These are phyloP conservation scores for Saitozyma sp. DNA, from an alignment of 768 basidiomycete genomes.

Conservation along the genomic window DNA sequence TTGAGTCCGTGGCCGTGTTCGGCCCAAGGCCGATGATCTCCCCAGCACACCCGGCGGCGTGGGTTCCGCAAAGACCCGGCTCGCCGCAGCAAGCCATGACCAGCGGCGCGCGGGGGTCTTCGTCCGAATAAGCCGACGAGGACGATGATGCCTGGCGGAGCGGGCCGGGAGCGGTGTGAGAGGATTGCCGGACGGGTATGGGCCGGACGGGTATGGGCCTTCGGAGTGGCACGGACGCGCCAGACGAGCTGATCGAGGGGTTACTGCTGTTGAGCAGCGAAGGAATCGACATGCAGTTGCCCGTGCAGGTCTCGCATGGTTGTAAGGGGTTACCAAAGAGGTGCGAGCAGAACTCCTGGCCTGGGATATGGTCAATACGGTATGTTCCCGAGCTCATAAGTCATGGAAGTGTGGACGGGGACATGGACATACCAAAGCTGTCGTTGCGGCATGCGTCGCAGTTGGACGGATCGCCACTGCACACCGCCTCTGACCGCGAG, in stretches of 20 bases:
- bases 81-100: constrained; percentile 37
- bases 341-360: constrained; percentile 43
- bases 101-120: constrained; percentile 19
- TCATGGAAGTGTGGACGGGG: background rate
- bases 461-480: constrained; percentile 45
- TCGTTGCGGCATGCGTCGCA: constrained; percentile 46
- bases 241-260: too few species aligned
- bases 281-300: constrained; percentile 31
- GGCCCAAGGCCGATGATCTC: constrained; percentile 9
- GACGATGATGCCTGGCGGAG: background rate
- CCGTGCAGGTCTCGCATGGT: constrained; percentile 22
- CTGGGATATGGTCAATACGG: constrained; percentile 7
- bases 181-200: too few species aligned
- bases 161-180: background rate
- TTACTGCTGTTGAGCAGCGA: constrained; percentile 1
- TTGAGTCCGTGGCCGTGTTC: constrained; percentile 2
- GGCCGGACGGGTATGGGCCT: too few species aligned
- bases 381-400: background rate
- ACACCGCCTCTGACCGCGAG: constrained; percentile 26
- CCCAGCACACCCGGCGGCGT: constrained; percentile 6
- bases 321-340: constrained; percentile 24
- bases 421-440: constrained; percentile 37
- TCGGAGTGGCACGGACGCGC: too few species aligned
- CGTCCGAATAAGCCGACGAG: constrained; percentile 6
- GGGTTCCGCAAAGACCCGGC: constrained; percentile 29